Conservation (phyloP, 495 filamentous ascomycete species). For the Daldinia vernicosa region DNA sequence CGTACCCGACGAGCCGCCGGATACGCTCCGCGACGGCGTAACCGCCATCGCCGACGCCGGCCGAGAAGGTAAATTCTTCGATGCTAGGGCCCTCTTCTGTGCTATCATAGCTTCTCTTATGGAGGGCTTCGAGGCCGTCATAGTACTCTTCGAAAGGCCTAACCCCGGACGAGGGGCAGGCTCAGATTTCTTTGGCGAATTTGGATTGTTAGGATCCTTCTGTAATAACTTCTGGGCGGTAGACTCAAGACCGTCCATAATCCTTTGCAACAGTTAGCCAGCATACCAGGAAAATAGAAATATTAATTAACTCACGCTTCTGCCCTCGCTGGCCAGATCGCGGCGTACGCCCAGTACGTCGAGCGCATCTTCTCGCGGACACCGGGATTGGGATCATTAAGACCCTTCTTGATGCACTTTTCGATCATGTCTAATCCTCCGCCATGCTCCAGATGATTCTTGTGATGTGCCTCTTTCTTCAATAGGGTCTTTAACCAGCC, state of each 20-base stretch:
- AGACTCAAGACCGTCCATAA: constrained; percentile 76
- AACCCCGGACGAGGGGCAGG: constrained; percentile 58
- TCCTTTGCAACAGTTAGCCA: constrained; percentile 54
- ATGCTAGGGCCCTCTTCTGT: constrained; percentile 73
- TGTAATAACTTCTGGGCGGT: constrained; percentile 78
- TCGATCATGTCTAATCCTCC: constrained; percentile 84
- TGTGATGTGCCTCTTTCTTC: constrained; percentile 79
- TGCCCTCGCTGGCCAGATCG: constrained; percentile 80
- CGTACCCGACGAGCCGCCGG: constrained; percentile 51
- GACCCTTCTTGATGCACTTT: constrained; percentile 85
- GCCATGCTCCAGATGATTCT: constrained; percentile 80
- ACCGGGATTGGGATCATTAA: constrained; percentile 85
- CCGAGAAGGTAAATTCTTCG: constrained; percentile 69
- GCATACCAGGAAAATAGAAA: constrained; percentile 42
- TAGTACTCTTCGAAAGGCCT: constrained; percentile 66
- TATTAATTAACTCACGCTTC: constrained; percentile 64
- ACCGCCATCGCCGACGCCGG: constrained; percentile 80
- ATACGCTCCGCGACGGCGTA: constrained; percentile 63
- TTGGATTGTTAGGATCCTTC: constrained; percentile 83
- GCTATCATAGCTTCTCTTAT: constrained; percentile 80
- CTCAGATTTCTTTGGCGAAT: constrained; percentile 64
- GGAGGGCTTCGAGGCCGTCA: constrained; percentile 67
- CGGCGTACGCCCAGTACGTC: constrained; percentile 84
- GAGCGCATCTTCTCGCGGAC: constrained; percentile 84
- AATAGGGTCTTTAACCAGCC: constrained; percentile 87